Base-by-base conservation (phyloP, 257 asterid genomes). In the Penstemon barbatus region DNA sequence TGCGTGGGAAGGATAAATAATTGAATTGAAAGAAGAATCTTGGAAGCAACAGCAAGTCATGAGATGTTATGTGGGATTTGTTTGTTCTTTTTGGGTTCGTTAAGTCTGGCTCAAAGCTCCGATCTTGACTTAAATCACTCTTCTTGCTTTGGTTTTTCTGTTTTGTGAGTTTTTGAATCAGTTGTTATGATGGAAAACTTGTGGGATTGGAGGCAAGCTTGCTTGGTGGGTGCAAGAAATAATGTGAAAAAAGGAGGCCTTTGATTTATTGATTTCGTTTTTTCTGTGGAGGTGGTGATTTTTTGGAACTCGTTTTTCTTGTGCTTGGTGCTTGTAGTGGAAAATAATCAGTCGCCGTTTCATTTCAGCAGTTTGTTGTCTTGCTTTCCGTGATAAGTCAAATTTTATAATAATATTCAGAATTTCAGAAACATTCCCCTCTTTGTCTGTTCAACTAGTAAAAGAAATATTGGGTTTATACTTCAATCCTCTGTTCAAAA, bases 131-230 rank as follows among this genome's bases (percentile, higher is more conserved):
- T 53, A 72, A 63, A 53, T 66, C 57, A 2, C 33, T 25, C 56
- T 1, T 4, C 8, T 25, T 25, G 33, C 1, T 25, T 25, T 25
- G 33, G 33, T 25, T 25, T 15, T 25, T 25, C 33, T 25, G 2
- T 2, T 25, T 25, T 25, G 33, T 25, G 65, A 41, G 9, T 50
- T 46, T 5, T 58, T 50, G 54, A 48, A 33, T 51, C 62, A 66
- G 71, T 60, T 68, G 45, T 69, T 63, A 74, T 74, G 79, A 66
- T 72, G 81, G 78, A 57, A 40, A 77, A 75, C 51, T 81, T 63
- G 81, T 70, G 81, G 86, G 81, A 69, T 69, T 75, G 83, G 86
- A 75, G 33, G 33, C 33, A 25, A 71, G 72, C 66, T 63, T 58
- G 77, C 61, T 60, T 73, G 84, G 80, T 77, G 79, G 79, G 63